Percentiles rank a stretch among this genome's conserved stretches.
These are phyloP conservation scores for Lachnellula suecica DNA, from an alignment of 2,329 filamentous ascomycete genomes.

Conservation along the genomic window DNA sequence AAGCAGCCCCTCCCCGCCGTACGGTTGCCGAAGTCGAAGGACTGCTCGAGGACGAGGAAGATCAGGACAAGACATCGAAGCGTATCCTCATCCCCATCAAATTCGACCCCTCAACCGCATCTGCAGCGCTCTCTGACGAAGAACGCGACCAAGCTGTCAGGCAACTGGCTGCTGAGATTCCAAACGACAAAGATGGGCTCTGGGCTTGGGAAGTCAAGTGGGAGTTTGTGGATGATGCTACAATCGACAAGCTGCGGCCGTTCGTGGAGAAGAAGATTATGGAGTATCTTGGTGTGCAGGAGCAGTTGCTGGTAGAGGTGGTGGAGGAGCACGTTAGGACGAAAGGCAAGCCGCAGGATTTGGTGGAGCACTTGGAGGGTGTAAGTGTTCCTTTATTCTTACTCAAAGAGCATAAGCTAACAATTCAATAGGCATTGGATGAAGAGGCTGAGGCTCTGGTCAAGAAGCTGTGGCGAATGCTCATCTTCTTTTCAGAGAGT, in stretches of 20 bases:
- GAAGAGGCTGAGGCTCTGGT: conserved; percentile 93
- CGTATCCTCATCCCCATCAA: conserved; percentile 80
- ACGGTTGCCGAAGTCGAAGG: conserved; percentile 94
- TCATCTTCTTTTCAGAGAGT: conserved; percentile 95
- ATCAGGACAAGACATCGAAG: conserved; percentile 65
- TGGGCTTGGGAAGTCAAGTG: conserved; percentile 95
- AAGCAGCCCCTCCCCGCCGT: conserved; percentile 61
- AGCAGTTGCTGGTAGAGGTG: conserved; percentile 91
- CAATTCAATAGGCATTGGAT: conserved; percentile 67
- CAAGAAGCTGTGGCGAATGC: conserved; percentile 97
- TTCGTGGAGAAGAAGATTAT: conserved; percentile 99
- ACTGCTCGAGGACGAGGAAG: conserved; percentile 91
- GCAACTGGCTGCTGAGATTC: conserved; percentile 85
- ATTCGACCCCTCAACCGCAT: conserved; percentile 66
- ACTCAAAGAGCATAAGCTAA: conserved; percentile 33
- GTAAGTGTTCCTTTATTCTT: conserved; percentile 50
- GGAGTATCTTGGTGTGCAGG: conserved; percentile 93
- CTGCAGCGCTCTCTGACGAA: conserved; percentile 75
- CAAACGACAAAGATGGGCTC: conserved; percentile 78
- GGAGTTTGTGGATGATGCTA: conserved; percentile 81
- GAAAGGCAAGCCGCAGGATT: conserved; percentile 70
- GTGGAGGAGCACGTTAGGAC: conserved; percentile 84
- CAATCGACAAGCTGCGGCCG: conserved; percentile 83
- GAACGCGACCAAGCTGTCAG: conserved; percentile 81
- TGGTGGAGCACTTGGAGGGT: conserved; percentile 83